Base-by-base conservation (phyloP, 768 basidiomycete genomes). In the Amanita rubescens region DNA sequence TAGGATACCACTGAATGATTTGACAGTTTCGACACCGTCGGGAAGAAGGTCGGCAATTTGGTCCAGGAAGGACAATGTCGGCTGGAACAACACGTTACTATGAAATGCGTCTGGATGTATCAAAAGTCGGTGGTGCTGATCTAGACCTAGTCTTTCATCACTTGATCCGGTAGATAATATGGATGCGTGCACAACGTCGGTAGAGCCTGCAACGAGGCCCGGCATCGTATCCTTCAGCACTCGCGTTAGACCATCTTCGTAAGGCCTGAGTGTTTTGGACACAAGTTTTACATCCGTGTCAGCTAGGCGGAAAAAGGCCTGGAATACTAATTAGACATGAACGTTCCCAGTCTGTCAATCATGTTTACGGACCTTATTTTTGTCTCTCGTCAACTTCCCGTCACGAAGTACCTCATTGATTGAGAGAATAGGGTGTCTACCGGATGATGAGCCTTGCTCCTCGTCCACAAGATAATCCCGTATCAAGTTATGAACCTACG, bases 101-200 rank as follows among this genome's bases (percentile, higher is more conserved):
- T 95, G 92, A 71, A 97, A 97, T 2, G 93, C 91, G 63, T 97
- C 89, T 1, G 96, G 88, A 44, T 82, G 82, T 53, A 97, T 85
- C 19, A 98, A 77, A 30, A 90, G 74, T 43, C 88, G 80, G 70
- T 98, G 96, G 51, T 86, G 85, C 41, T 90, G 85, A 42, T 85
- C 86, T 4, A 74, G 75, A 11, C 84, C 84, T 5, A 86, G 68
- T 20, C 85, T 84, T 58, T 94, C 90, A 50, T 93, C 91, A 15
- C 78, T 75, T 32, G 82, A 75, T 50, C 71, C 79, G 20, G 78
- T 76, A 22, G 87, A 59, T 20, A 84, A 77, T 3, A 79, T 69
- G 61, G 54, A 48, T 10, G 54, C 27, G 17, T 87, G 87, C 0
- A 80, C 70, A n/a, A 78, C 67, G 59, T 78, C 83, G 44, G 87